Conservation (phyloP, 1,139 yeast species). For the Magnusiomyces suaveolens region DNA sequence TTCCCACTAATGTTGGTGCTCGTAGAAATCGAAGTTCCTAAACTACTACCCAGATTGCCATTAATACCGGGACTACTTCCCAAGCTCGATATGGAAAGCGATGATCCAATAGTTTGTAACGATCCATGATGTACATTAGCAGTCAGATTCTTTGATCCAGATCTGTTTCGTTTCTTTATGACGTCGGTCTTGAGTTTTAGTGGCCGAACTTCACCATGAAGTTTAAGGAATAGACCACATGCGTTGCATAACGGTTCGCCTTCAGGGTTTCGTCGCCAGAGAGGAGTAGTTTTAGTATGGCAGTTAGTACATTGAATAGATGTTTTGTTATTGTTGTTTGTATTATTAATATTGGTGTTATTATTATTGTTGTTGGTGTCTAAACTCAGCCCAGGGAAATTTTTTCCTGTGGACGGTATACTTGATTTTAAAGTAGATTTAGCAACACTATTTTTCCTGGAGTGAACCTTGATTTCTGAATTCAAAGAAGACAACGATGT, state of each 20-base stretch:
- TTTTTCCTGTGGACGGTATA: slow-evolving; percentile 2
- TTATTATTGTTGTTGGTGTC: slow-evolving; percentile 1
- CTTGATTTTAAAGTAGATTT: background rate
- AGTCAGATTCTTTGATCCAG: background rate
- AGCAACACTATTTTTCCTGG: background rate
- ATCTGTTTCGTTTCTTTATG: slow-evolving; percentile 57
- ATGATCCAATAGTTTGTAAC: background rate
- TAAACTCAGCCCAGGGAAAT: too few relatives aligned
- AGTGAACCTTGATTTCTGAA: background rate
- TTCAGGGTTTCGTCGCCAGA: slow-evolving; percentile 85
- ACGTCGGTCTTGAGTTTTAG: slow-evolving; percentile 81
- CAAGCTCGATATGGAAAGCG: background rate
- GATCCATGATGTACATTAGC: background rate
- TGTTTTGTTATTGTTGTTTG: slow-evolving; percentile 11
- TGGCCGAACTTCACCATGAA: slow-evolving; percentile 88
- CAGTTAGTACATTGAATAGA: slow-evolving; percentile 61
- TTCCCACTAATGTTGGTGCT: background rate
- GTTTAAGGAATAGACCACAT: slow-evolving; percentile 76
- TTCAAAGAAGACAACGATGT: background rate
- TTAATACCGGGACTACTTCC: background rate
- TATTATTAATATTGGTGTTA: background rate
- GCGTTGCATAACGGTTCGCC: slow-evolving; percentile 91
- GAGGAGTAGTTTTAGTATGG: slow-evolving; percentile 80
- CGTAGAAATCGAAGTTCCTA: background rate
- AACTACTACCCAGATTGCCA: background rate